Evolutionary conservation across 2,329 filamentous ascomycete genomes (phyloP).

Genomic region (Fusarium nelsonii): DNA sequence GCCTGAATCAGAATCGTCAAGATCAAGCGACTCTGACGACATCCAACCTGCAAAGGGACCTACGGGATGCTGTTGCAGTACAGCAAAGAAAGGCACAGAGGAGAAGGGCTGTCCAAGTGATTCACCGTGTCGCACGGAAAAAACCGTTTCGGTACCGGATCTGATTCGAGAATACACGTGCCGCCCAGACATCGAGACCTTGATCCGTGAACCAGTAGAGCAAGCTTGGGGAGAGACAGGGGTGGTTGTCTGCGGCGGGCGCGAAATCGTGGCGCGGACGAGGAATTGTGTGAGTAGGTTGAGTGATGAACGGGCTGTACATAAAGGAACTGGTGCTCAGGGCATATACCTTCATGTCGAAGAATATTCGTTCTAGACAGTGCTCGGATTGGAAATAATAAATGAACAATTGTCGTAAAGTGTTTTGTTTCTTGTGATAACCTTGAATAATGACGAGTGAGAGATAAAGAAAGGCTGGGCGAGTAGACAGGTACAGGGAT

Average conservation of each 20-base stretch:
- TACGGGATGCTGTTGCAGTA: slow-evolving; percentile 43
- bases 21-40: slow-evolving; percentile 40
- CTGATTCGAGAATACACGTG: slow-evolving; percentile 59
- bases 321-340: slow-evolving; percentile 73
- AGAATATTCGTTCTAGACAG: slow-evolving; percentile 66
- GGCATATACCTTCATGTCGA: slow-evolving; percentile 72
- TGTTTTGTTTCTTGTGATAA: too few relatives aligned
- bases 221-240: slow-evolving; percentile 71
- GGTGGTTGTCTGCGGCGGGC: slow-evolving; percentile 70
- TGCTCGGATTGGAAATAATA: neutral
- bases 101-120: slow-evolving; percentile 33
- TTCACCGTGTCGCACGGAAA: slow-evolving; percentile 25
- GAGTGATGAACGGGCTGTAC: slow-evolving; percentile 72
- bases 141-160: slow-evolving; percentile 35
- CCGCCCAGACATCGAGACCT: slow-evolving; percentile 63
- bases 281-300: slow-evolving; percentile 67
- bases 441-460: too few relatives aligned
- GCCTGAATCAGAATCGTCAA: slow-evolving; percentile 9
- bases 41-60: slow-evolving; percentile 30
- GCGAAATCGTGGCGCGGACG: slow-evolving; percentile 64
- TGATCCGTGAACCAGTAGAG: slow-evolving; percentile 68
- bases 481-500: neutral
- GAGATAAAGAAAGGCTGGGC: too few relatives aligned
- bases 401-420: neutral
- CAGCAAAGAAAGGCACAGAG: slow-evolving; percentile 18